These are phyloP conservation scores for Trametes elegans DNA, from an alignment of 768 basidiomycete genomes.

Conservation along the genomic window DNA sequence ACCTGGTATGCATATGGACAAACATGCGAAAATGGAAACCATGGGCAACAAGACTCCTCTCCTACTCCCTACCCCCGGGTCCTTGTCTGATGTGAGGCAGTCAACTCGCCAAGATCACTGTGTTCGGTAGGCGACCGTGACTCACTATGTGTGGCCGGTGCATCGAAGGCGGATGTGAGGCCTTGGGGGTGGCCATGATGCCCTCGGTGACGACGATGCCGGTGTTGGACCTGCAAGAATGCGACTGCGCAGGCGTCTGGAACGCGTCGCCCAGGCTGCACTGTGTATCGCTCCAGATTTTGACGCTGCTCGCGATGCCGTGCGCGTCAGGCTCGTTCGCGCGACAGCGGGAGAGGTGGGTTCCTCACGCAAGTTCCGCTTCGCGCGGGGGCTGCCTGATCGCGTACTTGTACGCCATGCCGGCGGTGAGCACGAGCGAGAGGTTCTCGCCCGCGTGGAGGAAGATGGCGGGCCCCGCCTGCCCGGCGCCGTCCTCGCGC, in stretches of 20 bases:
- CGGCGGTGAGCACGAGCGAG: constrained; percentile 48
- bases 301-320: too few relatives aligned
- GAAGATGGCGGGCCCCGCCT: constrained; percentile 36
- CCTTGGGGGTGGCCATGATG: constrained; percentile 7
- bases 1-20: neutral
- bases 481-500: constrained; percentile 28
- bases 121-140: neutral
- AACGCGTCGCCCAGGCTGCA: constrained; percentile 33
- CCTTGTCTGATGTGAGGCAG: neutral
- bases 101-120: too few relatives aligned
- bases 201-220: constrained; percentile 16
- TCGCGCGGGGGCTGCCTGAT: constrained; percentile 39
- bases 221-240: neutral
- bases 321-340: too few relatives aligned
- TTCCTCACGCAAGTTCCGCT: constrained; percentile 46
- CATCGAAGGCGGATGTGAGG: neutral
- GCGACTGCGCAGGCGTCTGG: neutral
- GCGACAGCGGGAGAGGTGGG: too few relatives aligned
- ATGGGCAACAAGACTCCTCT: neutral
- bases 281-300: constrained; percentile 43
- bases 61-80: neutral
- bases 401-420: constrained; percentile 46
- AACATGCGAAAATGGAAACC: neutral
- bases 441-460: constrained; percentile 42
- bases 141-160: neutral